These are phyloP conservation scores for Thalassia testudinum DNA, from an alignment of 116 monocot genomes.

Conservation along the genomic window DNA sequence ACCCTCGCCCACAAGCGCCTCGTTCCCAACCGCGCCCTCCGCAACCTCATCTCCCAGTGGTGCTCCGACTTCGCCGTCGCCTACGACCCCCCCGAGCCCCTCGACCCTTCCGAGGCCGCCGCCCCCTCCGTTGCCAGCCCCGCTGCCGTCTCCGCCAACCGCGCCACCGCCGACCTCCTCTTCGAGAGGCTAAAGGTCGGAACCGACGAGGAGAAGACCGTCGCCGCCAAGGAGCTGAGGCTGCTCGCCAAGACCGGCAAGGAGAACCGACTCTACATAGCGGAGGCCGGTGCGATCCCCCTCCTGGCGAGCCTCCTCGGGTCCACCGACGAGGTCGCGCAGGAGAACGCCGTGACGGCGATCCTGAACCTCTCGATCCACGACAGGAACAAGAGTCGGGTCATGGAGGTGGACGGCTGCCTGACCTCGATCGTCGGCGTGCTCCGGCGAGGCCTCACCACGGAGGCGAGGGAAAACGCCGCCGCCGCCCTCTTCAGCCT, in stretches of 20 bases:
- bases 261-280: constrained; percentile 59
- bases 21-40: constrained; percentile 52
- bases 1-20: constrained; percentile 30
- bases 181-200: constrained; percentile 23
- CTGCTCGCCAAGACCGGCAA: constrained; percentile 70
- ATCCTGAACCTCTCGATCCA: constrained; percentile 59
- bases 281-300: constrained; percentile 46
- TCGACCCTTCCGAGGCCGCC: constrained; percentile 10
- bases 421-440: constrained; percentile 47
- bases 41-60: constrained; percentile 74
- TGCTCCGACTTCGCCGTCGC: constrained; percentile 35
- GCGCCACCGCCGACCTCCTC: constrained; percentile 31
- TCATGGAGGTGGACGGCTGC: constrained; percentile 63
- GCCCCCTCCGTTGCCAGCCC: constrained; percentile 6
- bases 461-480: constrained; percentile 72
- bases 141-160: constrained; percentile 46
- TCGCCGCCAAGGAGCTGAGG: constrained; percentile 54
- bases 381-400: constrained; percentile 38
- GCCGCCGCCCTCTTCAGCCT: constrained; percentile 79
- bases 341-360: constrained; percentile 71
- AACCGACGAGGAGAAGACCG: constrained; percentile 22
- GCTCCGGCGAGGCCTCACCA: constrained; percentile 32
- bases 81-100: constrained; percentile 30
- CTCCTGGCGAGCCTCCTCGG: constrained; percentile 29
- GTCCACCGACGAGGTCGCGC: constrained; percentile 21